These are phyloP conservation scores for Spirogloea muscicola DNA, from an alignment of 139 green algal species.

Conservation along the genomic window DNA sequence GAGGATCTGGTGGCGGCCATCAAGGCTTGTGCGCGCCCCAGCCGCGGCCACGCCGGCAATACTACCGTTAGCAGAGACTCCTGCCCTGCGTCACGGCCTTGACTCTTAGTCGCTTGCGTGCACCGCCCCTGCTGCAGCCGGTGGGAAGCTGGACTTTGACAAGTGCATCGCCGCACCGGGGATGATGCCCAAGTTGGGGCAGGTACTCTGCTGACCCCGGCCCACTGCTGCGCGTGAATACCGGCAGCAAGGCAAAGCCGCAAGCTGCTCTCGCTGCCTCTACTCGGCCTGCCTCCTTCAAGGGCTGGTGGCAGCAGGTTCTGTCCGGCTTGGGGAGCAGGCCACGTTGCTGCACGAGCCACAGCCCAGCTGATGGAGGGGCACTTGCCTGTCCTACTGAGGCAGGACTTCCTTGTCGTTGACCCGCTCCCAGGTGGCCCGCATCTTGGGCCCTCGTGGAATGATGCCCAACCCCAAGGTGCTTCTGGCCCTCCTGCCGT, in stretches of 20 bases:
- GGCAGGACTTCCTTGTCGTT: too few species aligned
- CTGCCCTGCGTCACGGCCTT: background rate
- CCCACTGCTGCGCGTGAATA: background rate
- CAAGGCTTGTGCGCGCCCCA: constrained; percentile 46
- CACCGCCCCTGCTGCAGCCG: constrained; percentile 14
- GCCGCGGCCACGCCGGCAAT: background rate
- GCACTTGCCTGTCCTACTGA: too few species aligned
- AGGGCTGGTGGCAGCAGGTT: background rate
- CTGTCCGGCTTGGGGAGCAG: background rate
- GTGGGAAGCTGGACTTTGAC: constrained; percentile 43
- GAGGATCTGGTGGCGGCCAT: constrained; percentile 75
- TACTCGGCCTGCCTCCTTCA: background rate
- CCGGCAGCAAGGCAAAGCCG: background rate
- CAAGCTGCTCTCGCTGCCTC: background rate
- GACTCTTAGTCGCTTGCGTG: background rate
- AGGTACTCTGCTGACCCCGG: constrained; percentile 41
- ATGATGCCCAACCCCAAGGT: constrained; percentile 98
- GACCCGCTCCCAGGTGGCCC: constrained; percentile 59
- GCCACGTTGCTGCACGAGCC: background rate
- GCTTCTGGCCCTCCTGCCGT: too few species aligned
- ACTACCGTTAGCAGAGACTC: background rate
- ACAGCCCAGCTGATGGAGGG: background rate
- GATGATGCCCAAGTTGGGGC: constrained; percentile 73
- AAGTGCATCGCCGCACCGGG: constrained; percentile 63
- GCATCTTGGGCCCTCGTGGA: constrained; percentile 80